Evolutionary conservation across 2,329 filamentous ascomycete genomes (phyloP), one percentile per base, ranked within the genome.

Genomic region (Huntiella abstrusa): DNA sequence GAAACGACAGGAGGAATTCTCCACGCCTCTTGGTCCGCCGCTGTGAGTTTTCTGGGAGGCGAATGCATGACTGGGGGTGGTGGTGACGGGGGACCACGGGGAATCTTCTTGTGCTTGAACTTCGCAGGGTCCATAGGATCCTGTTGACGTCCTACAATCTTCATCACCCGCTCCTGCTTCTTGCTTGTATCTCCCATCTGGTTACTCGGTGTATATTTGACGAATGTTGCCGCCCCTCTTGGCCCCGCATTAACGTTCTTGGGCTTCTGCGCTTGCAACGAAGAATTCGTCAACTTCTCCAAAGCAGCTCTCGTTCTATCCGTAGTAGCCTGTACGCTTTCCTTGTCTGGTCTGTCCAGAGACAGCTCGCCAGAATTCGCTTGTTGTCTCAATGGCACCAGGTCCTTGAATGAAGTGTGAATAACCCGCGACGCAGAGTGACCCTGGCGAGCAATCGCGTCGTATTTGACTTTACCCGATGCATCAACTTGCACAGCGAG

Each of bases 31-130:
- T 96, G 88, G 55, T 98, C 91, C 60, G 94, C 87, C 4, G 88
- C 91, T 1, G 91, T 98, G 51, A 98, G 70, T 58, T 96, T 98
- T 51, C 91, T 71, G 0, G 91, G 87, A 11, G 91, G 91, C 2
- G 85, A 94, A 60, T 93, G 87, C 76, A 98, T 84, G 42, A 98
- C 77, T 2, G 91, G 91, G 12, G 91, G 84, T 1, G 91, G 91
- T 3, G 91, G 91, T 43, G 82, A 91, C 0, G 88, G 87, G 7
- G 91, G 87, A 33, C 88, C 87, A 55, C 85, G 75, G 7, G 88
- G 88, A 49, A 98, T 93, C 65, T 95, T 94, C 70, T 96, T 96
- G 66, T 95, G 85, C 64, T 96, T 96, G 67, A 96, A 95, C 58
- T 95, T 96, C 2, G 91, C 88, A 1, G 91, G 91, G 58, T 95